Evolutionary conservation across 306 rosid genomes (phyloP).

Genomic region (Malus fusca): DNA sequence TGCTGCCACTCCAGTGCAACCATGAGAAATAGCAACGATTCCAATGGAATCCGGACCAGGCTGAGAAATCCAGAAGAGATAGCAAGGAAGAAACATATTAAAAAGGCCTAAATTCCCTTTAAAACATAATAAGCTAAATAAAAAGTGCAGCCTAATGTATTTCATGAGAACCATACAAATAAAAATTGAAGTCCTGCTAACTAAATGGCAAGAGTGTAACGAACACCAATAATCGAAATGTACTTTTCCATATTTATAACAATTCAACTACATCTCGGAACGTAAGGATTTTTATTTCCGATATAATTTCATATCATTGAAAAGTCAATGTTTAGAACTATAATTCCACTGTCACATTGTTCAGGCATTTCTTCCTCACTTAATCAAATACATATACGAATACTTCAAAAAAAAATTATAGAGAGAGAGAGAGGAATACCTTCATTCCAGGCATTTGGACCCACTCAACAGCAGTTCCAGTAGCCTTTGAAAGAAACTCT

Average conservation of each 20-base stretch:
- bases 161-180: not conserved
- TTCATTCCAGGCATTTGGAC: constrained; percentile 99
- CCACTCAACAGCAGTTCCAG: constrained; percentile 99
- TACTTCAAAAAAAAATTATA: not conserved
- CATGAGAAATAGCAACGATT: constrained; percentile 99
- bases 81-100: not conserved
- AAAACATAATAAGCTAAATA: not conserved
- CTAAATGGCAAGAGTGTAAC: not conserved
- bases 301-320: not conserved
- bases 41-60: constrained; percentile 99
- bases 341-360: not conserved
- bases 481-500: constrained; percentile 99
- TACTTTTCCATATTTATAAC: not conserved
- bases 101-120: not conserved
- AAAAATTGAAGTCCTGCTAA: not conserved
- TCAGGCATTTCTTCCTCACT: not conserved
- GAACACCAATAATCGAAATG: not conserved
- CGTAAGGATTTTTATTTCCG: not conserved
- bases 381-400: not conserved
- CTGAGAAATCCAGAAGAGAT: constrained; percentile 34
- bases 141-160: not conserved
- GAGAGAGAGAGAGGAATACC: constrained; percentile 29
- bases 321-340: not conserved
- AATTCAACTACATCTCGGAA: not conserved
- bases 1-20: constrained; percentile 99